phyloP scores from a whole-genome alignment of 257 asterid genomes.

The Plantago major region DNA sequence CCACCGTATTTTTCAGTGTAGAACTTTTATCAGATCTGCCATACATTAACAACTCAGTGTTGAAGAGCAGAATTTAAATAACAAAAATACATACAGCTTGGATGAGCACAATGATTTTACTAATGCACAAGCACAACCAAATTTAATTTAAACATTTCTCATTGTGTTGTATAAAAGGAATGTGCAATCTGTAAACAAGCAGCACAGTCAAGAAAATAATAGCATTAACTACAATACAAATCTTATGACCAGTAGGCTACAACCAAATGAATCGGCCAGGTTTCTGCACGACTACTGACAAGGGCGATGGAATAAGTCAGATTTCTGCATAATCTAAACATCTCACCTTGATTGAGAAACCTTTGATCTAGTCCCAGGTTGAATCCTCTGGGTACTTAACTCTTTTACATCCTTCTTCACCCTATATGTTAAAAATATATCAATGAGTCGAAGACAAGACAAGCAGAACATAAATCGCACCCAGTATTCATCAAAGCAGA shows the following conservation, averaged over 20 bases:
- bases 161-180: background rate
- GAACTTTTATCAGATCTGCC: constrained; percentile 46
- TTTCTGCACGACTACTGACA: constrained; percentile 6
- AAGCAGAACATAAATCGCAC: constrained; percentile 9
- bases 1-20: constrained; percentile 21
- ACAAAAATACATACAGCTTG: too few species aligned
- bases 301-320: background rate
- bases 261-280: background rate
- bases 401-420: constrained; percentile 40
- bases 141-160: too few species aligned
- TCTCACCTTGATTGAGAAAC: constrained; percentile 38
- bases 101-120: too few species aligned
- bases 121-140: too few species aligned
- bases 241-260: too few species aligned
- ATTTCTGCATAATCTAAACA: background rate
- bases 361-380: constrained; percentile 38
- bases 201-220: background rate
- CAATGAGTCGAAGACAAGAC: constrained; percentile 3
- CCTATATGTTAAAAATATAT: constrained; percentile 29
- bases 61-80: too few species aligned
- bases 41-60: background rate
- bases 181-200: background rate
- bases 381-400: constrained; percentile 38
- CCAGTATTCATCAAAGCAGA: constrained; percentile 1
- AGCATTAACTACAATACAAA: too few species aligned